A percentile compares a stretch with the other conserved stretches of the same genome.
phyloP scores from a whole-genome alignment of 164 flowering plant species.

The Annona cherimola region DNA sequence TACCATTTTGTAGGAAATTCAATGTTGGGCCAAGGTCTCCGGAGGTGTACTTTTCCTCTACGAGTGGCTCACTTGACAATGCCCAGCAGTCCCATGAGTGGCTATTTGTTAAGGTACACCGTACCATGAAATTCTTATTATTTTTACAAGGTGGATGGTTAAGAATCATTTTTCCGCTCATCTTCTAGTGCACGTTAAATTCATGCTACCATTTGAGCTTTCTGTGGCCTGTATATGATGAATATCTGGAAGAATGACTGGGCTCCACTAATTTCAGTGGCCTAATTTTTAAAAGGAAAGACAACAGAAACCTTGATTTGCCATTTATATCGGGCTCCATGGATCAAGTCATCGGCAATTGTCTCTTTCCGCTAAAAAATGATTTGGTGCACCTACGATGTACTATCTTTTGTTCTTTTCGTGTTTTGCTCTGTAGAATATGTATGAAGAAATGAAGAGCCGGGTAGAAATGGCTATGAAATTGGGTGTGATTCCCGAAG shows the following conservation, averaged over 20 bases:
- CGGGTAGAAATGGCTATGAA: conserved; percentile 39
- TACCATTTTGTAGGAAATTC: conserved; percentile 46
- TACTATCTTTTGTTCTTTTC: background rate
- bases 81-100: background rate
- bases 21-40: conserved; percentile 34
- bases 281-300: too few relatives aligned
- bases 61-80: conserved; percentile 3
- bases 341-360: too few relatives aligned
- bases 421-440: conserved; percentile 25
- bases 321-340: too few relatives aligned
- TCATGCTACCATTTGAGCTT: too few relatives aligned
- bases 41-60: conserved; percentile 24
- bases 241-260: too few relatives aligned
- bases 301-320: too few relatives aligned
- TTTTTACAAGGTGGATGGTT: background rate
- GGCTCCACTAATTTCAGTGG: too few relatives aligned
- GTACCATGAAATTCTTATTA: background rate
- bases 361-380: too few relatives aligned
- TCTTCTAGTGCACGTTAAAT: too few relatives aligned
- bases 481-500: conserved; percentile 40
- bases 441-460: conserved; percentile 49
- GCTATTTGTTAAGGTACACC: conserved; percentile 2
- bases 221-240: too few relatives aligned
- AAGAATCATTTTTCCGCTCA: too few relatives aligned
- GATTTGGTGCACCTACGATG: too few relatives aligned